Evolutionary conservation across 164 flowering plant genomes (phyloP), one percentile per base, ranked within the genome.

Genomic region (Tetrastigma voinierianum): DNA sequence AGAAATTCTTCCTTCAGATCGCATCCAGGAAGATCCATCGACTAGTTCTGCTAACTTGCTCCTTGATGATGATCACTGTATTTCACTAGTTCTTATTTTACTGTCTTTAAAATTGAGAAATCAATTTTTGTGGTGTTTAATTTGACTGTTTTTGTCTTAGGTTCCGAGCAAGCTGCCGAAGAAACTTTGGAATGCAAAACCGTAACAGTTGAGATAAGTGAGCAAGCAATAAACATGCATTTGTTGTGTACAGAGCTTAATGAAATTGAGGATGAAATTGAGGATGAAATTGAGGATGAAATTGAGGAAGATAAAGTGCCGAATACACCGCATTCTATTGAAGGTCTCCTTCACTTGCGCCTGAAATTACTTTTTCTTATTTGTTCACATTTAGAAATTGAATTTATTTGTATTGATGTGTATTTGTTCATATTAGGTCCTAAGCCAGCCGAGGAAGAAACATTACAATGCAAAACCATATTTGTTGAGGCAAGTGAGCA

Each of bases 271-370:
- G 40, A 32, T 32, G 40, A 80, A 59, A 40, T 53, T 9, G 85
- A 79, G 57, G 88, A 84, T 56, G 85, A 82, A 32, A 32, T 32
- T 32, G 40, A 32, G 40, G 40, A 32, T 32, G 40, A 80, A 59
- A 40, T 53, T 9, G 85, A 79, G 57, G 88, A 84, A 59, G 85
- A 82, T 43, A 84, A 57, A 68, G 57, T 65, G 12, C 85, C 87
- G 23, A 83, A 77, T 46, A 80, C 40, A 2, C 40, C 40, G 0
- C 70, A 76, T 17, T 79, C 76, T 55, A 52, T 73, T 8, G 83
- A 82, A 15, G 59, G 77, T 61, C 69, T 81, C 23, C 67, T 63
- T 56, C 58, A 53, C 51, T 65, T 81, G 46, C 81, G 75, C 40
- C 81, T 74, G 75, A 81, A 76, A 66, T 62, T 79, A 10, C 43